phyloP scores from a whole-genome alignment of 2,329 filamentous ascomycete species.

The Colletotrichum australisinense region DNA sequence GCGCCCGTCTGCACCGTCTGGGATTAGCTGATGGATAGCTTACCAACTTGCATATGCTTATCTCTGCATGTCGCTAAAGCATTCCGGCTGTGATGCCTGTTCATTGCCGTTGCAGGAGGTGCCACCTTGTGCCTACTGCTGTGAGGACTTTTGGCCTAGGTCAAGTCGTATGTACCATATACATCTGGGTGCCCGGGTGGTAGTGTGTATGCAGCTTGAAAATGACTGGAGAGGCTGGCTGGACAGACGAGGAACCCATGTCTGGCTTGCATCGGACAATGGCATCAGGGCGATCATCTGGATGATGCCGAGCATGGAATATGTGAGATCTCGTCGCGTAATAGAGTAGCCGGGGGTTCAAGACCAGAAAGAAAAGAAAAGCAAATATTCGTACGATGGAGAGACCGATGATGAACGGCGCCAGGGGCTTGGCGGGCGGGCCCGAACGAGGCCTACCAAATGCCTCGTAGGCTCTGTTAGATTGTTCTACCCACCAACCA shows the following conservation, averaged over 20 bases:
- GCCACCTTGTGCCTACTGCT: neutral
- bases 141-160: neutral
- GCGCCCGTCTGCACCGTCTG: neutral
- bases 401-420: neutral
- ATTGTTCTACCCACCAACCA: neutral
- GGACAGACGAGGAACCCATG: slow-evolving; percentile 14
- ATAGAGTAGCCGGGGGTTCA: neutral
- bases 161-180: neutral
- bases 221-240: neutral
- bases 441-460: neutral
- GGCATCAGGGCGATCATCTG: slow-evolving; percentile 24
- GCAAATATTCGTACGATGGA: neutral
- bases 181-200: neutral
- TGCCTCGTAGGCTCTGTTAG: neutral
- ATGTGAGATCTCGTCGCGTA: slow-evolving; percentile 13
- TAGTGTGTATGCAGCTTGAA: slow-evolving; percentile 19
- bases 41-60: slow-evolving; percentile 2
- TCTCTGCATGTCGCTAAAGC: neutral
- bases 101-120: neutral
- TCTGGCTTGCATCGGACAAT: slow-evolving; percentile 22
- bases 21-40: neutral
- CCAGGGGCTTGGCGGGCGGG: neutral
- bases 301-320: neutral
- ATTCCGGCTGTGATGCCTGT: neutral
- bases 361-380: neutral